These are phyloP conservation scores for Myochromella boudieri DNA, from an alignment of 768 basidiomycete genomes.

Conservation along the genomic window DNA sequence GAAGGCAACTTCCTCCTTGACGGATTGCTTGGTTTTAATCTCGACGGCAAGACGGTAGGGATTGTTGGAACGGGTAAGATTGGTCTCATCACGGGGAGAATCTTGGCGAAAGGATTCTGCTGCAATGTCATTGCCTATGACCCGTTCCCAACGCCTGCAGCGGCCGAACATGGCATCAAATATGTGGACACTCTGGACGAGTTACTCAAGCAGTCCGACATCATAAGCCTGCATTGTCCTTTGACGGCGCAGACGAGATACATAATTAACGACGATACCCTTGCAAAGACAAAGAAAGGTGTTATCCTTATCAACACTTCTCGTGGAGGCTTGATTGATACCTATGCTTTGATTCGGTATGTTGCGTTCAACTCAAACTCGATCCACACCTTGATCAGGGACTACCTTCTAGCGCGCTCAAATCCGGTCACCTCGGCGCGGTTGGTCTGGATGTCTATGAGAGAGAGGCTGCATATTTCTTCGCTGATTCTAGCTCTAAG, in stretches of 20 bases:
- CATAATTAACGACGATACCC: constrained; percentile 39
- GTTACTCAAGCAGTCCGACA: constrained; percentile 34
- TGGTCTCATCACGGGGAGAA: constrained; percentile 40
- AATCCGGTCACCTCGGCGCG: constrained; percentile 38
- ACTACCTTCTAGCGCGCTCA: constrained; percentile 28
- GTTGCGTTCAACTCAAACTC: background rate
- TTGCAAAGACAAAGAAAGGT: constrained; percentile 38
- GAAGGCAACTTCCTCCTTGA: constrained; percentile 47
- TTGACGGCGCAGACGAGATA: constrained; percentile 35
- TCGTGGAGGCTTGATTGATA: constrained; percentile 42
- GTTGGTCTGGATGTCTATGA: constrained; percentile 46
- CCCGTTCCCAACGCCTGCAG: constrained; percentile 32
- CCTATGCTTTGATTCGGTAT: constrained; percentile 39
- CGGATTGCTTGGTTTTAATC: constrained; percentile 40
- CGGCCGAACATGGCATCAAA: constrained; percentile 34
- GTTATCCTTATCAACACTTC: constrained; percentile 44
- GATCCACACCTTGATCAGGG: background rate
- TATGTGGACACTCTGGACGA: constrained; percentile 38
- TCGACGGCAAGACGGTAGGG: constrained; percentile 41
- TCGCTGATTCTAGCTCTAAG: constrained; percentile 40
- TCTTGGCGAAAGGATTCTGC: constrained; percentile 37
- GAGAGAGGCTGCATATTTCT: constrained; percentile 40
- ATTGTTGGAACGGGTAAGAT: constrained; percentile 46
- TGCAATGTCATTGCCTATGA: constrained; percentile 41
- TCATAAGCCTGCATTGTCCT: constrained; percentile 44